Evolutionary conservation across 306 rosid species (phyloP).

Genomic region (Castanopsis chinensis): DNA sequence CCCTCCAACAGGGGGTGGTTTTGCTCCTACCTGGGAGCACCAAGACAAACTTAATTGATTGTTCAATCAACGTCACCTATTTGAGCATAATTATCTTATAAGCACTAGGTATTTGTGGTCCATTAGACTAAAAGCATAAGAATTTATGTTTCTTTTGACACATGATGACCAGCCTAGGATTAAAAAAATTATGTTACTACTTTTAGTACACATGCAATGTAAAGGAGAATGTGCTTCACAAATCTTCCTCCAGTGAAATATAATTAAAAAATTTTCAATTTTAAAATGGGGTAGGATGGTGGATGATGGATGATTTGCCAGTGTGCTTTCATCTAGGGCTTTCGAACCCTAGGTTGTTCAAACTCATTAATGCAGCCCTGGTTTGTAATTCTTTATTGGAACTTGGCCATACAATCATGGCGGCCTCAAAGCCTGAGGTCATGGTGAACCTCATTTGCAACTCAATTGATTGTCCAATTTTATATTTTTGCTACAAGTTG

Average conservation of each 20-base stretch:
- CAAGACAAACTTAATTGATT: slow-evolving; percentile 18
- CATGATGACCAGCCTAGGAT: slow-evolving; percentile 29
- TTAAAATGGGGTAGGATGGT: slow-evolving; percentile 21
- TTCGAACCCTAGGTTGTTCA: slow-evolving; percentile 30
- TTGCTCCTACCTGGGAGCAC: slow-evolving; percentile 26
- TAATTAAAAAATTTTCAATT: background rate
- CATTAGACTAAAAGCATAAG: slow-evolving; percentile 15
- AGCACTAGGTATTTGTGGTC: slow-evolving; percentile 24
- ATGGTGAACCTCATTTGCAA: slow-evolving; percentile 7
- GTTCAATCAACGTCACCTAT: background rate
- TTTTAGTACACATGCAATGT: slow-evolving; percentile 36
- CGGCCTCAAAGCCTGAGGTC: slow-evolving; percentile 11
- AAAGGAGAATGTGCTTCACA: slow-evolving; percentile 29
- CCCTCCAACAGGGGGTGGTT: slow-evolving; percentile 8
- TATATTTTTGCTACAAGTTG: background rate
- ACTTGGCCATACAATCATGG: background rate
- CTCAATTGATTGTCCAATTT: background rate
- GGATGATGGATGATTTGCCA: slow-evolving; percentile 55
- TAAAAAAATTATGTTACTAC: slow-evolving; percentile 23
- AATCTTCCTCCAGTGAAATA: slow-evolving; percentile 12
- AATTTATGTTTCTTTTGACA: slow-evolving; percentile 28
- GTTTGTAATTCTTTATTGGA: slow-evolving; percentile 12
- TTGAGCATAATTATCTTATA: background rate
- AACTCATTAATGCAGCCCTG: slow-evolving; percentile 39
- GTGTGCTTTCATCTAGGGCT: slow-evolving; percentile 36